Evolutionary conservation across 1,284 basidiomycete species (phyloP).

Genomic region (Ganoderma multipileum): DNA sequence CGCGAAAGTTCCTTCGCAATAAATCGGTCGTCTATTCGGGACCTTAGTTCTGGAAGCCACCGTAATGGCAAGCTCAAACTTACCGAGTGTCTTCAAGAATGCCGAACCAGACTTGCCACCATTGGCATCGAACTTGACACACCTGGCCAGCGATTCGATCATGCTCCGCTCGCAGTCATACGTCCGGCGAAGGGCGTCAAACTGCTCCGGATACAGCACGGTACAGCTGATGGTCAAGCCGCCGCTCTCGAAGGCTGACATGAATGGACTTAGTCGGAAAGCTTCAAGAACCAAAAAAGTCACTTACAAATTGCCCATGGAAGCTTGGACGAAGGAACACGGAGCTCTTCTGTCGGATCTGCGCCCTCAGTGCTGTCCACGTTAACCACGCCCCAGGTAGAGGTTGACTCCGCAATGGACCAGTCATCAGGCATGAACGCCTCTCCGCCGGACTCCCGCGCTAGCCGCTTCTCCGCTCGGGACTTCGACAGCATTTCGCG

Average conservation of each 20-base stretch:
- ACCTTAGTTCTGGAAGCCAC: slow-evolving; percentile 6
- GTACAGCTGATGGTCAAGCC: slow-evolving; percentile 96
- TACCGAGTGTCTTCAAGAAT: slow-evolving; percentile 94
- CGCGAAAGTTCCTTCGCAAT: slow-evolving; percentile 97
- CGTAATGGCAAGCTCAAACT: slow-evolving; percentile 15
- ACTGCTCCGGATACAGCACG: slow-evolving; percentile 96
- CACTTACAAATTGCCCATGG: slow-evolving; percentile 81
- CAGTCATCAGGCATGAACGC: slow-evolving; percentile 87
- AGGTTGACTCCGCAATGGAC: slow-evolving; percentile 80
- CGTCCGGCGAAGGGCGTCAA: slow-evolving; percentile 90
- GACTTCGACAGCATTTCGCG: slow-evolving; percentile 83
- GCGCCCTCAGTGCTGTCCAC: slow-evolving; percentile 66
- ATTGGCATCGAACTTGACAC: slow-evolving; percentile 95
- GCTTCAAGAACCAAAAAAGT: not conserved
- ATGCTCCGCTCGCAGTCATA: slow-evolving; percentile 95
- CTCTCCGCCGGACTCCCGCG: slow-evolving; percentile 72
- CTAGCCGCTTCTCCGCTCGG: slow-evolving; percentile 73
- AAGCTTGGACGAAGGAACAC: slow-evolving; percentile 77
- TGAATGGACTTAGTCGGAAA: slow-evolving; percentile 21
- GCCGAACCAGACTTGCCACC: slow-evolving; percentile 98
- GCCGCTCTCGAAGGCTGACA: slow-evolving; percentile 85
- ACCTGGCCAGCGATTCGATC: slow-evolving; percentile 92
- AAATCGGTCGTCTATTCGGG: slow-evolving; percentile 87
- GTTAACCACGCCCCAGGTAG: slow-evolving; percentile 89
- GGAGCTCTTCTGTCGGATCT: slow-evolving; percentile 80